Percentiles rank a stretch among this genome's conserved stretches.
Evolutionary conservation across 306 rosid species (phyloP).

Genomic region (Vachellia pachyceras): DNA sequence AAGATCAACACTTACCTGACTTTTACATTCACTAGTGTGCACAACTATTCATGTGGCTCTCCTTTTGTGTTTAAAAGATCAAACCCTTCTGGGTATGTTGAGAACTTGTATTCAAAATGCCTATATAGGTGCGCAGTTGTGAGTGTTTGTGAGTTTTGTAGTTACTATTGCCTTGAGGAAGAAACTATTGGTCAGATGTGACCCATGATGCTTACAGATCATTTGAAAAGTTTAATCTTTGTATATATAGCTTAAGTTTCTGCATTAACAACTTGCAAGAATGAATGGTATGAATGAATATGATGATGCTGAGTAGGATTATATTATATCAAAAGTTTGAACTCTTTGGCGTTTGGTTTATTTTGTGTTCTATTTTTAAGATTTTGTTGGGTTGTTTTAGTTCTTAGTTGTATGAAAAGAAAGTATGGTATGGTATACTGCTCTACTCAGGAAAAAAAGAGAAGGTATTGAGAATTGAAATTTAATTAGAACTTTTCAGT

Average conservation of each 20-base stretch:
- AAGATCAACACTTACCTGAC: conserved; percentile 32
- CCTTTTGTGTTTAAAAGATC: neutral
- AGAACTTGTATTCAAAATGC: conserved; percentile 29
- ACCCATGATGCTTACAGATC: neutral
- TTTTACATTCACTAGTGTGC: conserved; percentile 21
- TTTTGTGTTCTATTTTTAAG: neutral
- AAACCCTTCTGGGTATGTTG: conserved; percentile 5
- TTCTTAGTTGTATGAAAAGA: neutral
- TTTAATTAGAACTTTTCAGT: too few species aligned
- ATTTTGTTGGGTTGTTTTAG: neutral
- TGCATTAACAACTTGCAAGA: neutral
- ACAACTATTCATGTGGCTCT: conserved; percentile 24
- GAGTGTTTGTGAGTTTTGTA: neutral
- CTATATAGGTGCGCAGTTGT: conserved; percentile 7
- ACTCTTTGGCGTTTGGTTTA: neutral
- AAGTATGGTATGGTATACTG: neutral
- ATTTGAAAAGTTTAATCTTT: neutral
- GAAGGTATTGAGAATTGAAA: too few species aligned
- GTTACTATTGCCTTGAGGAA: neutral
- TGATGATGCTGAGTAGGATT: neutral
- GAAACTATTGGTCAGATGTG: neutral
- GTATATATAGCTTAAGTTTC: neutral
- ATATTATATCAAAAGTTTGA: neutral
- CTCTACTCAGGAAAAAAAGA: too few species aligned
- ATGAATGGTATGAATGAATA: neutral